Base-by-base conservation (phyloP, 345 rosid species). In the Salix koriyanagi region DNA sequence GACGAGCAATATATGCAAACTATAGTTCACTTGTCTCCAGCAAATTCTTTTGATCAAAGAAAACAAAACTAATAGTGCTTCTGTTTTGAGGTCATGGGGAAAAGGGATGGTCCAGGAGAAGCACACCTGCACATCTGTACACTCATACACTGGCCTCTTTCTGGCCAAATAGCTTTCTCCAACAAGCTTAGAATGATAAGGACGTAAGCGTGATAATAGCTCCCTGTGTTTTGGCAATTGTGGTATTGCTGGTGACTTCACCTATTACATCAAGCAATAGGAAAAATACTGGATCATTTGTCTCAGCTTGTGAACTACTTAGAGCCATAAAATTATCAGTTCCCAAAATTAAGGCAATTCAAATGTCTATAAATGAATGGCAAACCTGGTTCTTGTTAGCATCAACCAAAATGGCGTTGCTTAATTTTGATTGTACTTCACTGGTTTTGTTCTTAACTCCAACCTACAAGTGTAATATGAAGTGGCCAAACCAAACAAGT, bases 111-210 rank as follows among this genome's bases (percentile, higher is more conserved):
- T 46, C 23, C 67, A 58, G 37, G 74, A 76, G 80, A 70, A 32
- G 36, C 80, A 75, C 65, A 93, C 97, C 97, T 95, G 99, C 69
- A 81, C 92, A 54, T 93, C 96, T 58, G 93, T 90, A 79, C 97
- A 93, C 73, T 93, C 97, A 37, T 91, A 86, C 32, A 95, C 84
- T 19, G 96, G 97, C 81, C 97, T 86, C 84, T 88, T 95, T 88
- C 82, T 91, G 58, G 91, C 97, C 86, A 91, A 85, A 79, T 85
- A 95, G 84, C 96, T 95, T 87, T 93, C 97, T 65, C 99, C 99
- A 4, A 93, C 97, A 41, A 93, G 97, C 87, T 86, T 89, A 25
- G 99, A 82, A 76, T 93, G 93, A 78, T 88, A 88, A 72, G 97
- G 88, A 83, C 91, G 87, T 72, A 95, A 83, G 69, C 86, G 84